Conservation (phyloP, 306 rosid species). For the Benincasa hispida region DNA sequence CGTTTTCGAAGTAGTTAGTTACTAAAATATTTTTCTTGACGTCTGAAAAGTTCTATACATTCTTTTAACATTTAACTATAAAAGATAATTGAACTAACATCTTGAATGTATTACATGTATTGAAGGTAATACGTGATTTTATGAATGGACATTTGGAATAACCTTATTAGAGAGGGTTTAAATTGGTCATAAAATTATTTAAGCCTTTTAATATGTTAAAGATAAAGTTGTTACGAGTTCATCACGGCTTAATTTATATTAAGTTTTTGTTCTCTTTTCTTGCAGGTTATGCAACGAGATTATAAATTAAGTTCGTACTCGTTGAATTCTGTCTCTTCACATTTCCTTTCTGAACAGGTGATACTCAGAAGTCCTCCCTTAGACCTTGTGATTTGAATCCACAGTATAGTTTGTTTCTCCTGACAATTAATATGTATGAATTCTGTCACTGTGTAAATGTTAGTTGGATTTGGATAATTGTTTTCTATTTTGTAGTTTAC, state of each 20-base stretch:
- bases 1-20: not conserved
- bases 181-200: not conserved
- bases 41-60: not conserved
- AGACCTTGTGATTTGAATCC: slow-evolving; percentile 4
- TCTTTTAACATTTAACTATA: not conserved
- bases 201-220: not conserved
- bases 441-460: not conserved
- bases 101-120: not conserved
- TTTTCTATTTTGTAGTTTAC: not conserved
- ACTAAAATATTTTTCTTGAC: not conserved
- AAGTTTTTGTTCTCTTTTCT: not conserved
- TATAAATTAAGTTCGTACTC: slow-evolving; percentile 93
- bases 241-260: not conserved
- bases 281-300: slow-evolving; percentile 84
- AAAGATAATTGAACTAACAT: not conserved
- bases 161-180: not conserved
- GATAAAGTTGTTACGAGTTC: not conserved
- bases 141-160: not conserved
- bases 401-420: slow-evolving; percentile 8
- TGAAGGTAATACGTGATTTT: not conserved
- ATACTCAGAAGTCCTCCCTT: slow-evolving; percentile 11
- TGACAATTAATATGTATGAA: slow-evolving; percentile 1
- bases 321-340: slow-evolving; percentile 88
- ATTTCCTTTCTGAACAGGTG: slow-evolving; percentile 96
- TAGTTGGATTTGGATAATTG: not conserved